These are phyloP conservation scores for Colletotrichum liriopes DNA, from an alignment of 2,329 filamentous ascomycete species.

Conservation along the genomic window DNA sequence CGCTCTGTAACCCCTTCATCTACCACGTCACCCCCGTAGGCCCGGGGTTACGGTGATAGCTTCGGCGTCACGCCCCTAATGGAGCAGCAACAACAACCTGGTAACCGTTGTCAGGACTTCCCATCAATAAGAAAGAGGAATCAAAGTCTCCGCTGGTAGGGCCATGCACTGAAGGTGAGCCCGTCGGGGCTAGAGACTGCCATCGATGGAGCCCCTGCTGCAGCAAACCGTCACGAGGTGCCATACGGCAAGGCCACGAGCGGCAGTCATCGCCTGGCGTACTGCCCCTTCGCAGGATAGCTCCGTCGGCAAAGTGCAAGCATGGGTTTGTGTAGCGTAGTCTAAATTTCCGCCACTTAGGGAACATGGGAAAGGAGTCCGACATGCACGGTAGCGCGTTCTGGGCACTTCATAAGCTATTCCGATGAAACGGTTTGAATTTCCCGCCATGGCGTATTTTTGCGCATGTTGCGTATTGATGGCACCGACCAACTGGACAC, in stretches of 20 bases:
- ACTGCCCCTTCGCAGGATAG: not conserved
- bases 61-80: slow-evolving; percentile 32
- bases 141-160: slow-evolving; percentile 33
- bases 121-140: slow-evolving; percentile 25
- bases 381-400: not conserved
- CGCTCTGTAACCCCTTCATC: slow-evolving; percentile 36
- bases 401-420: slow-evolving; percentile 6
- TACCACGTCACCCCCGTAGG: slow-evolving; percentile 14
- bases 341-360: slow-evolving; percentile 33
- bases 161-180: slow-evolving; percentile 2
- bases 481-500: not conserved
- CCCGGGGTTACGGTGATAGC: slow-evolving; percentile 25
- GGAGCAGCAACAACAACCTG: not conserved
- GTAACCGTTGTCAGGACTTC: not conserved
- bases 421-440: slow-evolving; percentile 37
- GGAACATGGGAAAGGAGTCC: slow-evolving; percentile 10
- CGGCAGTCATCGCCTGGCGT: slow-evolving; percentile 26
- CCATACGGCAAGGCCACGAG: not conserved
- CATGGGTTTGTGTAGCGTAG: not conserved
- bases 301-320: slow-evolving; percentile 17
- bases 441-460: slow-evolving; percentile 18
- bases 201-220: slow-evolving; percentile 24
- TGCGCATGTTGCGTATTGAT: not conserved
- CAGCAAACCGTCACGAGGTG: slow-evolving; percentile 21
- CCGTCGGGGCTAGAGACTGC: slow-evolving; percentile 21